Base-by-base conservation (phyloP, 169 alveolate species). In the Cystoisospora suis region DNA sequence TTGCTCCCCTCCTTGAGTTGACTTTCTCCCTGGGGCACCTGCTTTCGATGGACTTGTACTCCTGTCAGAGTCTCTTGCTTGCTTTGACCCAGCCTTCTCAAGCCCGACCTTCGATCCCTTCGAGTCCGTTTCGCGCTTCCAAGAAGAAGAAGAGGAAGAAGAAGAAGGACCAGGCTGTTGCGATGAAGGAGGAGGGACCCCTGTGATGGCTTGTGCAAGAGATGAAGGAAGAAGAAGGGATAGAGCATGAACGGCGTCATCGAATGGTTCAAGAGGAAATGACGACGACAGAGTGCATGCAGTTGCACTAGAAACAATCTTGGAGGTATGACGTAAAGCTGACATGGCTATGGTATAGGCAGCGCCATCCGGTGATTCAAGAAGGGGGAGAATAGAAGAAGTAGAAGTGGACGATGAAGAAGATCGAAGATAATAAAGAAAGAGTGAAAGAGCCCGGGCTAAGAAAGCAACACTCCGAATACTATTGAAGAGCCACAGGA, bases 251-350 rank as follows among this genome's bases (percentile, higher is more conserved):
- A 23, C 3, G 27, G 45, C 9, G 2, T 70, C 81, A 3, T 70
- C 81, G 29, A 36, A 44, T 2, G 6, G 53, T 20, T n/a, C 81
- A 12, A 70, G 81, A 44, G 81, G 27, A n/a, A 70, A 36, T 23
- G 81, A 70, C 3, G 81, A 5, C 3, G 81, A 70, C 46, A 70
- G 23, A 3, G 81, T 70, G 81, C 81, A 70, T n/a, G 81, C 81
- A n/a, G 38, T 36, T 47, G 81, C 81, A n/a, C 49, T 36, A 12
- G 42, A 44, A 12, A 70, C 53, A n/a, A 70, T 12, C 46, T 36
- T n/a, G 53, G 42, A 6, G 27, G 81, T 70, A 27, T 32, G 46
- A 44, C 81, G 81, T 20, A 32, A 47, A 44, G 81, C 81, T 3
- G 81, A n/a, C 4, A 36, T 7, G 34, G 38, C 81, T 29, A 36